phyloP scores from a whole-genome alignment of 805 yeast species.

The Cyberlindnera saturnus region DNA sequence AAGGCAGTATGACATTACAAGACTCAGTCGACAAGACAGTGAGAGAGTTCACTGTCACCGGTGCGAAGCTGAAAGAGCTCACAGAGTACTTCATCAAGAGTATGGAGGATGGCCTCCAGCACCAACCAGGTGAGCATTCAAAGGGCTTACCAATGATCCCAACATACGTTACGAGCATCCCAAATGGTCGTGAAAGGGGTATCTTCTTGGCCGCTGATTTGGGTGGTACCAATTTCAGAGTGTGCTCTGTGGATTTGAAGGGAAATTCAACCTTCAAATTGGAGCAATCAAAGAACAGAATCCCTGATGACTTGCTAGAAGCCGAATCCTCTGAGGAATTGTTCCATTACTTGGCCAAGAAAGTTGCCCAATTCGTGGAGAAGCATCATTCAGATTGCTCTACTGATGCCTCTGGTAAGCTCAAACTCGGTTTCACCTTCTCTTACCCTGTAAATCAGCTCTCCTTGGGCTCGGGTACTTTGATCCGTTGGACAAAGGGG shows the following conservation, averaged over 20 bases:
- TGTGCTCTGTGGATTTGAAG: conserved; percentile 74
- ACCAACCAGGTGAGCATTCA: conserved; percentile 31
- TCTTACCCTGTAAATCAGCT: conserved; percentile 90
- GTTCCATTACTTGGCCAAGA: conserved; percentile 68
- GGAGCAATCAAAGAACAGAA: conserved; percentile 69
- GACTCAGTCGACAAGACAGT: conserved; percentile 14
- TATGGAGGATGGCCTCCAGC: conserved; percentile 53
- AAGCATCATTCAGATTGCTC: conserved; percentile 45
- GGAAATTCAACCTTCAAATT: conserved; percentile 78
- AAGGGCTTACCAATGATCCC: conserved; percentile 87
- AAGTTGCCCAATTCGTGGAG: conserved; percentile 57
- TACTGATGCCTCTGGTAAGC: conserved; percentile 23
- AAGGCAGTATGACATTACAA: not conserved
- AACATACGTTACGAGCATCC: conserved; percentile 77
- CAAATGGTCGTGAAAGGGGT: conserved; percentile 82
- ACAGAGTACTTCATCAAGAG: conserved; percentile 50
- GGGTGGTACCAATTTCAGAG: conserved; percentile 96
- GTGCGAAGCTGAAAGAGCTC: conserved; percentile 16
- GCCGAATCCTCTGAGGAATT: conserved; percentile 59
- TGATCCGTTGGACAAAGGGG: conserved; percentile 96
- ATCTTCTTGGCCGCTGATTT: conserved; percentile 83
- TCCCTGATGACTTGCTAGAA: conserved; percentile 71
- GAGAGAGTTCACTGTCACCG: conserved; percentile 18
- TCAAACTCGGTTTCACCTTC: conserved; percentile 89
- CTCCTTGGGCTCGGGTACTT: conserved; percentile 68